Evolutionary conservation across 495 filamentous ascomycete species (phyloP).

Genomic region (Talaromyces adpressus): DNA sequence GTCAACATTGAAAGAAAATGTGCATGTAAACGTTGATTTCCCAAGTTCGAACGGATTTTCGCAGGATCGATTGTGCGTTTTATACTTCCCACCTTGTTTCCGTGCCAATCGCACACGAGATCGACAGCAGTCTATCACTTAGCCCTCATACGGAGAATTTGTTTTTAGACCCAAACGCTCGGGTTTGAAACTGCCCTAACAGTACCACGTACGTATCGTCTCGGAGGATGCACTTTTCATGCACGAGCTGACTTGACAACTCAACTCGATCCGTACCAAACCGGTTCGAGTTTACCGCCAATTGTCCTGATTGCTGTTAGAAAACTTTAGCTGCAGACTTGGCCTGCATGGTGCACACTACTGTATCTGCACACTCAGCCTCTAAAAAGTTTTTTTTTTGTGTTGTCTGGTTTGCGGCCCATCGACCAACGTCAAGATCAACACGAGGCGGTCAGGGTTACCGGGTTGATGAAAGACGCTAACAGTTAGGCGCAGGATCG

Average conservation of each 20-base stretch:
- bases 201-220: not conserved
- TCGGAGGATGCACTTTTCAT: not conserved
- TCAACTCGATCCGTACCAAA: not conserved
- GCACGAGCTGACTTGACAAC: not conserved
- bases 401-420: not conserved
- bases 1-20: not conserved
- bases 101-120: not conserved
- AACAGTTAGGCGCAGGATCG: not conserved
- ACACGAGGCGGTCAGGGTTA: slow-evolving; percentile 4
- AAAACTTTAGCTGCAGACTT: not conserved
- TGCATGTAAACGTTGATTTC: not conserved
- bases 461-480: slow-evolving; percentile 3
- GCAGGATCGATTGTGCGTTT: not conserved
- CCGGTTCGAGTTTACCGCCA: not conserved
- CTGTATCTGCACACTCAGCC: not conserved
- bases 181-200: not conserved
- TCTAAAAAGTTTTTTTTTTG: not conserved
- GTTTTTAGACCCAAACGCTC: not conserved
- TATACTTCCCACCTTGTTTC: not conserved
- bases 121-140: not conserved
- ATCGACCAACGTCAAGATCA: not conserved
- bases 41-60: not conserved
- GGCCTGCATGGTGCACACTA: not conserved
- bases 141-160: not conserved
- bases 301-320: not conserved